Base-by-base conservation (phyloP, 805 yeast genomes). In the Yarrowia porcina region DNA sequence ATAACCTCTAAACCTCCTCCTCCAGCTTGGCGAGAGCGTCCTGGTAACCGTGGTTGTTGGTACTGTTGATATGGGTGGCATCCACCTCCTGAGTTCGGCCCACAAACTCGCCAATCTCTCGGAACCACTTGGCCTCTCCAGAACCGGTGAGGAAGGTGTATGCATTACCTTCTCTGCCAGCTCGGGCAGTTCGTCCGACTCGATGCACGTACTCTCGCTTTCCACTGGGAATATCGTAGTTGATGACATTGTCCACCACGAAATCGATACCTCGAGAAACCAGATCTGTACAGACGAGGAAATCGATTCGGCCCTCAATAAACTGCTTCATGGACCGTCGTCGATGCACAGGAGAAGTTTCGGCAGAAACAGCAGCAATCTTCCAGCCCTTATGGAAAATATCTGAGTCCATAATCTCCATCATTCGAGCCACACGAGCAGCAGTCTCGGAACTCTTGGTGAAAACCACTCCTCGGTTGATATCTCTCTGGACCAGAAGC, bases 121-220 rank as follows among this genome's bases (percentile, higher is more conserved):
- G 74, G 70, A 67, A 80, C 74, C 65, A 80, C 67, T 80, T 84
- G 57, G 77, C 79, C 69, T 94, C 98, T 61, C 91, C 92, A 62
- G 83, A 83, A 28, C 96, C 96, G 64, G 84, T 79, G n/a, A 86
- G 78, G 25, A 93, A 72, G 50, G 84, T 88, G 71, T 85, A 82
- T 0, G 97, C 96, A 36, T 77, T 76, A 71, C 99, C 99, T 0
- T 67, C 60, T 35, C 85, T 82, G 59, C 88, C 86, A 2, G 99
- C 99, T 76, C 99, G 84, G 1, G 98, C 97, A 0, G 98, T 92
- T 77, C 99, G 86, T 41, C 99, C 99, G 39, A 91, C 90, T 70
- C 99, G 82, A 75, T 94, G 99, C 27, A 94, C 90, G 68, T 94
- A 94, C 69, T 94, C 98, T 66, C 96, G 86, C 0, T 92, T 81